Conservation (phyloP, 768 basidiomycete genomes). For the Suillus bovinus region DNA sequence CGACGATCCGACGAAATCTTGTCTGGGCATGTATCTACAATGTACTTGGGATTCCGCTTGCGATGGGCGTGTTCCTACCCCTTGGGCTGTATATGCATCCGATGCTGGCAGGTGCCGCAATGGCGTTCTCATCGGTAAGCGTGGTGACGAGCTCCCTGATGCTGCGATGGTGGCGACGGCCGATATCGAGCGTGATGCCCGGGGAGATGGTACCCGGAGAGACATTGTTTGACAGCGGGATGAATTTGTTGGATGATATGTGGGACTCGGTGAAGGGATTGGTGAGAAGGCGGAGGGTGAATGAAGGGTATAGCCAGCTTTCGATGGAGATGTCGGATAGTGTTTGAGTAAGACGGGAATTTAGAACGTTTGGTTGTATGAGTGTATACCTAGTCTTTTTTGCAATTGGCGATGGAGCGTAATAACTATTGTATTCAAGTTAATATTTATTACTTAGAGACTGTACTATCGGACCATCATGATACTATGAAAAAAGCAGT, state of each 20-base stretch:
- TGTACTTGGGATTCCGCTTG: conserved; percentile 89
- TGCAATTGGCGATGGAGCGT: too few species aligned
- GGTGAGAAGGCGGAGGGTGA: conserved; percentile 40
- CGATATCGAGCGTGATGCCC: conserved; percentile 68
- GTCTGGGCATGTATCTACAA: conserved; percentile 98
- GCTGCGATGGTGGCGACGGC: conserved; percentile 82
- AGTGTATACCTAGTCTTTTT: background rate
- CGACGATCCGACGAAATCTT: conserved; percentile 89
- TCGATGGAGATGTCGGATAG: conserved; percentile 62
- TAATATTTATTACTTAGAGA: background rate
- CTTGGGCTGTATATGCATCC: conserved; percentile 93
- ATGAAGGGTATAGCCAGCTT: conserved; percentile 65
- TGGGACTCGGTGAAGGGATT: conserved; percentile 45
- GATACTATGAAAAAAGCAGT: too few species aligned
- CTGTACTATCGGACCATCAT: background rate
- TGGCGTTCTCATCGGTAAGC: conserved; percentile 97
- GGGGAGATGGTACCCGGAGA: conserved; percentile 43
- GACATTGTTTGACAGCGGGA: conserved; percentile 42
- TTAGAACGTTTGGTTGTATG: background rate
- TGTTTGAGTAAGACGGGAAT: conserved; percentile 23
- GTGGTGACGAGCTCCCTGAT: conserved; percentile 90
- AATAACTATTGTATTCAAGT: background rate
- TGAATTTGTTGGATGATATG: conserved; percentile 45
- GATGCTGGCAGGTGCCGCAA: conserved; percentile 98
- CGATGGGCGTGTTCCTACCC: conserved; percentile 96